Base-by-base conservation (phyloP, 2,329 filamentous ascomycete genomes). In the Fusarium sp. region DNA sequence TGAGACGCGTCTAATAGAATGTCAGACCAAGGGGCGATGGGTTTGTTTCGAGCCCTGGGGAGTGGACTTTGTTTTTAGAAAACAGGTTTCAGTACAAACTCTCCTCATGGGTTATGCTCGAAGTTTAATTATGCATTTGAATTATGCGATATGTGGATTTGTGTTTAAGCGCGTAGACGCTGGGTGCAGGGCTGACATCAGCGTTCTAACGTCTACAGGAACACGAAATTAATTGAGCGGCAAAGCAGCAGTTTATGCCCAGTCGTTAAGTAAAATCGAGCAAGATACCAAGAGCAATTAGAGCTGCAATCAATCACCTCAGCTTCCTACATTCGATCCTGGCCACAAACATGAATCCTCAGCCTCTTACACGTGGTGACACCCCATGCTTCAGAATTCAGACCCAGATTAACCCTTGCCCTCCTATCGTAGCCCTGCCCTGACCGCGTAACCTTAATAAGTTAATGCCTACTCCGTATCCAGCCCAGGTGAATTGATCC, bases 291-390 rank as follows among this genome's bases (percentile, higher is more conserved):
- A 30, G 27, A 30, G 11, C 4, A 30, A 30, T 30, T 11, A 20
- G 7, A 22, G 62, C 19, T 22, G 10, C 19, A 50, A 14, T 22
- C 39, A 51, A 25, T 13, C 15, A 39, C 37, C 20, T 23, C 32
- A 33, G 15, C 22, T 22, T n/a, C 55, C 47, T 50, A 14, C 51
- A 58, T 46, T 35, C 22, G 14, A 49, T 52, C 39, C 58, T 48
- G n/a, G n/a, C 25, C 32, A 41, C 32, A 22, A 33, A 47, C 32
- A 27, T 25, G 22, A 59, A 25, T 58, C 30, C 54, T 55, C 53
- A 47, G 25, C 40, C 39, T 56, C 60, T 66, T 67, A 63, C 65
- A 68, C 66, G 62, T 69, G 65, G 65, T 69, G 48, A 58, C 25
- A 48, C 53, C 53, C 13, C 13, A 51, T 35, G 27, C 58, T 49